These are phyloP conservation scores for Thelonectria blattea DNA, from an alignment of 2,329 filamentous ascomycete species.

Conservation along the genomic window DNA sequence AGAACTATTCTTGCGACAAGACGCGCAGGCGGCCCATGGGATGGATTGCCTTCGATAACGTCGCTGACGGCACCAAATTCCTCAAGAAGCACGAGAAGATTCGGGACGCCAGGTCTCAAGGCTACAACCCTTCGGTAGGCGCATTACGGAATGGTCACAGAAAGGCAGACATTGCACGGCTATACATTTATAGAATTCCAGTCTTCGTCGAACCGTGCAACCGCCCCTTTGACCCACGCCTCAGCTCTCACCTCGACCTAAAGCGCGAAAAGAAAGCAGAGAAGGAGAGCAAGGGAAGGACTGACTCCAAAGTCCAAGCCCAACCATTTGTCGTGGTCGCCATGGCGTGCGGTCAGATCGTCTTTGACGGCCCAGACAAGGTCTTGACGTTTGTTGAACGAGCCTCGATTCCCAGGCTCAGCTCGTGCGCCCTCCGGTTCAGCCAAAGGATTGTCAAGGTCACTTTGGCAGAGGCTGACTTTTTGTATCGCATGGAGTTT, in stretches of 20 bases:
- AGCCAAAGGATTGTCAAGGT: constrained; percentile 51
- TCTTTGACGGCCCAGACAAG: constrained; percentile 42
- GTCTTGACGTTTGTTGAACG: constrained; percentile 54
- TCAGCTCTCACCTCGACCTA: constrained; percentile 37
- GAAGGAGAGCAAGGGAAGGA: neutral
- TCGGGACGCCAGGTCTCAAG: neutral
- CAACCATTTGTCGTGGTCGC: constrained; percentile 25
- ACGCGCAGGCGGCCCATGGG: constrained; percentile 42
- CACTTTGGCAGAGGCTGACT: constrained; percentile 30
- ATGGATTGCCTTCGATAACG: constrained; percentile 51
- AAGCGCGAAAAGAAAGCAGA: constrained; percentile 35
- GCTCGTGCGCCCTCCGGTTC: constrained; percentile 49
- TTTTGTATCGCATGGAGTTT: constrained; percentile 50
- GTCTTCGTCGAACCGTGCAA: constrained; percentile 45
- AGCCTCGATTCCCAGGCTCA: constrained; percentile 22
- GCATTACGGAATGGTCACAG: neutral
- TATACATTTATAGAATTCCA: constrained; percentile 39
- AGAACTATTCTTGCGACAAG: constrained; percentile 53
- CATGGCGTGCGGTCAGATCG: constrained; percentile 56
- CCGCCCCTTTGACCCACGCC: constrained; percentile 35
- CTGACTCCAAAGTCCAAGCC: constrained; percentile 30
- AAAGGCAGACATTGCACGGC: constrained; percentile 34
- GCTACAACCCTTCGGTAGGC: constrained; percentile 13
- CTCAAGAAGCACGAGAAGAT: constrained; percentile 45
- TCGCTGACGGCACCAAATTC: constrained; percentile 50